These are phyloP conservation scores for Paramecium caudatum DNA, from an alignment of 73 alveolate genomes.

Conservation along the genomic window DNA sequence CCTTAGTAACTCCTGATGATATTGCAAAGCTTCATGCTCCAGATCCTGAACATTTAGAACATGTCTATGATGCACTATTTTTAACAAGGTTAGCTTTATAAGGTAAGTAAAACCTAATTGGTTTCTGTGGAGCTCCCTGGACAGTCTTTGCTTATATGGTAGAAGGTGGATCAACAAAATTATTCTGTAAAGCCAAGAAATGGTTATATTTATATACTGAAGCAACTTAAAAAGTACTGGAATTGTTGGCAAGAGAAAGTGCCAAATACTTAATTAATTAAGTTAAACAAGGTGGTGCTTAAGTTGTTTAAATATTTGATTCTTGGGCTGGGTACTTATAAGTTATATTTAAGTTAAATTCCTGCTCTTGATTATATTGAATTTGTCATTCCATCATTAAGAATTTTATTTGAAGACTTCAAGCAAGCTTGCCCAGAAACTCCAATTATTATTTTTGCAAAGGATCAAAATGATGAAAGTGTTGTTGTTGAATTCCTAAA, in stretches of 20 bases:
- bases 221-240: conserved; percentile 70
- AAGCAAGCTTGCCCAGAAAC: conserved; percentile 77
- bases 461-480: conserved; percentile 68
- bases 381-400: conserved; percentile 65
- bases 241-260: conserved; percentile 73
- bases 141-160: conserved; percentile 84
- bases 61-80: conserved; percentile 81
- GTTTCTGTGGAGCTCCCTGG: conserved; percentile 90
- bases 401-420: conserved; percentile 76
- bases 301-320: conserved; percentile 84
- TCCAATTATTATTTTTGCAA: conserved; percentile 83
- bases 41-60: conserved; percentile 77
- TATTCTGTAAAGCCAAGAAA: conserved; percentile 79
- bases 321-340: conserved; percentile 82
- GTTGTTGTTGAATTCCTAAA: conserved; percentile 56
- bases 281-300: conserved; percentile 83
- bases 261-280: conserved; percentile 78
- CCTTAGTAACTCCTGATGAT: conserved; percentile 80
- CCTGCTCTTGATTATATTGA: conserved; percentile 63
- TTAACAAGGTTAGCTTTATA: conserved; percentile 80
- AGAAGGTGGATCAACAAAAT: conserved; percentile 82
- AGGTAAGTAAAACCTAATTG: conserved; percentile 78
- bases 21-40: conserved; percentile 68
- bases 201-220: conserved; percentile 81
- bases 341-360: conserved; percentile 70